Conservation (phyloP, 495 filamentous ascomycete species). For the Astrocystis sublimbata region DNA sequence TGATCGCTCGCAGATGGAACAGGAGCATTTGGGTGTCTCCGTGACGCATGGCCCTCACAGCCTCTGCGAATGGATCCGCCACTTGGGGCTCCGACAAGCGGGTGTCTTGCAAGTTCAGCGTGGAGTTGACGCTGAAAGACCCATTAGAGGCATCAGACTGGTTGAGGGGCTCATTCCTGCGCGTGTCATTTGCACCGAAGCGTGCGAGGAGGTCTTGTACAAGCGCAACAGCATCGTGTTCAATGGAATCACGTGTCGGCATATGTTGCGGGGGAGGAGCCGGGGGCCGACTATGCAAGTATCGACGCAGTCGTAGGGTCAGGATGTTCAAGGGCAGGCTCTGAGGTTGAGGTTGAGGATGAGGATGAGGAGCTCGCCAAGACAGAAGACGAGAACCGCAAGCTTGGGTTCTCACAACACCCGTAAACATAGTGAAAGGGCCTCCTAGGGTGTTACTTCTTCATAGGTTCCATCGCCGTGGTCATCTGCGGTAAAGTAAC, state of each 20-base stretch:
- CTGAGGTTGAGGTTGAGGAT: no score
- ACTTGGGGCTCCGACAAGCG: neutral
- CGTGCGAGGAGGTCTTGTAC: neutral
- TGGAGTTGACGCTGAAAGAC: neutral
- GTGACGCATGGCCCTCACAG: conserved; percentile 21
- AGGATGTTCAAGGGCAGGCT: conserved; percentile 24
- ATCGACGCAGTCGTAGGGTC: conserved; percentile 23
- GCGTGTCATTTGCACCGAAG: neutral
- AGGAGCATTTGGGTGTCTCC: conserved; percentile 26
- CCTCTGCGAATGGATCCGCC: conserved; percentile 16
- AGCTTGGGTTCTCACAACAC: conserved; percentile 13
- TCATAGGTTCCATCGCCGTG: no score
- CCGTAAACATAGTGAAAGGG: conserved; percentile 22
- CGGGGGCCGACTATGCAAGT: conserved; percentile 1
- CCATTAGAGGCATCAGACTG: neutral
- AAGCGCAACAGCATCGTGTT: neutral
- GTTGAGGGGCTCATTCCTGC: neutral
- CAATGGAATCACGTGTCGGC: no score
- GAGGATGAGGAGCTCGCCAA: conserved; percentile 15
- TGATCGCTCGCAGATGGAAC: conserved; percentile 17
- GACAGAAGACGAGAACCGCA: conserved; percentile 16
- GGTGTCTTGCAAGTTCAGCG: neutral
- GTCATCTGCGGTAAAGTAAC: no score
- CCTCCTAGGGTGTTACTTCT: no score
- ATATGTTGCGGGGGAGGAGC: no score